Evolutionary conservation across 2,329 filamentous ascomycete genomes (phyloP).

Genomic region (Polychaeton citri): DNA sequence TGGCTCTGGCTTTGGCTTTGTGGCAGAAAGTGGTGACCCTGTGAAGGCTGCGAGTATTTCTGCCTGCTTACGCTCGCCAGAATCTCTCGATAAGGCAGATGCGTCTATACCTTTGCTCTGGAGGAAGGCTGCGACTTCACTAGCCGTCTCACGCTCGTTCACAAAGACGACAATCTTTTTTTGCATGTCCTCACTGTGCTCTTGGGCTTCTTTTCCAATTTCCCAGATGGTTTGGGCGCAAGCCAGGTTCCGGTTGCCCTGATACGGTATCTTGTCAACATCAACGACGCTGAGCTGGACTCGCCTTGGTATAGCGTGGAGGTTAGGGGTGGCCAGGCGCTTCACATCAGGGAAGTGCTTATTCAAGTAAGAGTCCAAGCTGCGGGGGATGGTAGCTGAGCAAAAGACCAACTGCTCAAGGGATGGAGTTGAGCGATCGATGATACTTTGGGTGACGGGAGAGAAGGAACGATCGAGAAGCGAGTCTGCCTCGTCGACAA

Average conservation of each 20-base stretch:
- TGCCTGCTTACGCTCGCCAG: constrained; percentile 59
- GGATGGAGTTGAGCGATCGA: constrained; percentile 69
- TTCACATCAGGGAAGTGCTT: constrained; percentile 69
- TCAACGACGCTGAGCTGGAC: constrained; percentile 91
- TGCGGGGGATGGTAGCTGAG: constrained; percentile 87
- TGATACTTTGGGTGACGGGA: constrained; percentile 65
- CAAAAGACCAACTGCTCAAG: constrained; percentile 80
- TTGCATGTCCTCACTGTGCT: constrained; percentile 35
- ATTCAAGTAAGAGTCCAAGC: constrained; percentile 73
- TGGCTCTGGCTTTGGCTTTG: neutral
- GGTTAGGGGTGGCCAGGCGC: constrained; percentile 83
- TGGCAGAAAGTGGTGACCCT: constrained; percentile 8
- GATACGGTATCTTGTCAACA: constrained; percentile 82
- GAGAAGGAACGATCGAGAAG: constrained; percentile 88
- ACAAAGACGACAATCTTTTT: constrained; percentile 92
- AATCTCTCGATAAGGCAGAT: constrained; percentile 72
- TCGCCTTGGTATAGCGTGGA: constrained; percentile 88
- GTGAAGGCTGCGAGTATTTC: constrained; percentile 70
- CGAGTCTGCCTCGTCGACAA: constrained; percentile 93
- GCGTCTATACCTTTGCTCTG: constrained; percentile 78
- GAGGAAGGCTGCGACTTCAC: constrained; percentile 68
- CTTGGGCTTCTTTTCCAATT: constrained; percentile 62
- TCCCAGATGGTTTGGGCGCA: constrained; percentile 93
- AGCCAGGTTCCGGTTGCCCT: constrained; percentile 81
- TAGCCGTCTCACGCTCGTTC: constrained; percentile 84